These are phyloP conservation scores for Botrytis porri DNA, from an alignment of 2,329 filamentous ascomycete species.

Conservation along the genomic window DNA sequence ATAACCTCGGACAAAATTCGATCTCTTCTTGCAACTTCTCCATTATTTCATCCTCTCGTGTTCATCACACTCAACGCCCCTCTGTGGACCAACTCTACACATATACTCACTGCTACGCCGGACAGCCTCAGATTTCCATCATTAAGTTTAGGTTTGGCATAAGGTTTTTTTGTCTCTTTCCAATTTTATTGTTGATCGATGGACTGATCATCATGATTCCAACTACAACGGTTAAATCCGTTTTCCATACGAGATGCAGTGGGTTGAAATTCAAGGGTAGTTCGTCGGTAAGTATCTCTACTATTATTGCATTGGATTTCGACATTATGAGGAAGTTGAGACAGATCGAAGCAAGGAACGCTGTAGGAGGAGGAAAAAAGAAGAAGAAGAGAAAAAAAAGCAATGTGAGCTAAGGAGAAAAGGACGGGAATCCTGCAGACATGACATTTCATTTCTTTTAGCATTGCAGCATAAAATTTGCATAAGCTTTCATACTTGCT, in stretches of 20 bases:
- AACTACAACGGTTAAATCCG: neutral
- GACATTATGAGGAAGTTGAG: neutral
- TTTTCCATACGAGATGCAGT: slow-evolving; percentile 10
- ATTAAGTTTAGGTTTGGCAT: neutral
- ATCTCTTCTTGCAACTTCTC: slow-evolving; percentile 2
- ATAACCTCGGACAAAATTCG: neutral
- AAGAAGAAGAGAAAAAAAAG: neutral
- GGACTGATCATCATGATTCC: neutral
- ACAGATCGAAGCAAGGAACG: neutral
- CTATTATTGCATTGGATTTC: neutral
- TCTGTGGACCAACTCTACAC: slow-evolving; percentile 2
- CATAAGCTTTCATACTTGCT: slow-evolving; percentile 1
- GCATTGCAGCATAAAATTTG: neutral
- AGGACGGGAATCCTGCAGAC: neutral
- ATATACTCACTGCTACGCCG: neutral
- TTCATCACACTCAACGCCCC: slow-evolving; percentile 3
- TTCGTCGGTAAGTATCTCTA: neutral
- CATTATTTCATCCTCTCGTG: slow-evolving; percentile 11
- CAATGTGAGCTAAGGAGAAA: neutral
- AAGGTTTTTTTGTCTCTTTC: neutral
- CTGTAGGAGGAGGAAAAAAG: neutral
- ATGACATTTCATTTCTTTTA: neutral
- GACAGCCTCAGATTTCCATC: neutral
- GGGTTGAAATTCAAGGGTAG: neutral
- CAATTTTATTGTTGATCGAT: slow-evolving; percentile 2